Percentiles rank a stretch among this genome's conserved stretches.
These are phyloP conservation scores for Candida sanyaensis DNA, from an alignment of 1,139 yeast genomes.

Conservation along the genomic window DNA sequence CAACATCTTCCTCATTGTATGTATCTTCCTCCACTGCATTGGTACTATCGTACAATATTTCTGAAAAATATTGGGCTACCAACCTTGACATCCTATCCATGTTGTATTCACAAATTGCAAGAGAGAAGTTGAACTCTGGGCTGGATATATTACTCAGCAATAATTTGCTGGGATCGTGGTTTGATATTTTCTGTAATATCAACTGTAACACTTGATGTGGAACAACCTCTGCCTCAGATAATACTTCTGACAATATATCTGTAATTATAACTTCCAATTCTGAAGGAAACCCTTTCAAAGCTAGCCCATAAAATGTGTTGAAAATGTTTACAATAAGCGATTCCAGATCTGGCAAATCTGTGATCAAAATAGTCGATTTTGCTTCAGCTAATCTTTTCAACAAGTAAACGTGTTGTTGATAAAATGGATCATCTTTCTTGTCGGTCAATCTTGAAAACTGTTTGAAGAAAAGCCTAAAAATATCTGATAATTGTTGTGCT, in stretches of 20 bases:
- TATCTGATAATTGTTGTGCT: slow-evolving; percentile 56
- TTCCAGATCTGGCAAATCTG: slow-evolving; percentile 71
- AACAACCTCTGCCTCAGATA: slow-evolving; percentile 72
- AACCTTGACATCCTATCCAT: slow-evolving; percentile 76
- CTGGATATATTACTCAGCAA: slow-evolving; percentile 27
- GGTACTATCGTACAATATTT: slow-evolving; percentile 58
- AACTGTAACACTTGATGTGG: slow-evolving; percentile 64
- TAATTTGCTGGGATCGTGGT: slow-evolving; percentile 20
- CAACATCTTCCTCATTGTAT: slow-evolving; percentile 19
- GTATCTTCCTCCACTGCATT: slow-evolving; percentile 26
- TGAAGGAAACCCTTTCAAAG: slow-evolving; percentile 38
- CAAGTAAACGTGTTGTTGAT: slow-evolving; percentile 65
- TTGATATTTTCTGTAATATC: slow-evolving; percentile 53
- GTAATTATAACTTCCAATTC: slow-evolving; percentile 61
- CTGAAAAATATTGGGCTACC: slow-evolving; percentile 80
- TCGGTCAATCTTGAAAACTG: slow-evolving; percentile 64
- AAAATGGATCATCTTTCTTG: slow-evolving; percentile 58
- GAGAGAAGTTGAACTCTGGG: slow-evolving; percentile 69
- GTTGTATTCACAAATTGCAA: slow-evolving; percentile 69
- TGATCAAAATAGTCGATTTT: slow-evolving; percentile 72
- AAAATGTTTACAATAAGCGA: slow-evolving; percentile 58
- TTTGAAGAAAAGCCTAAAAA: slow-evolving; percentile 62
- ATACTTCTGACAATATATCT: slow-evolving; percentile 73
- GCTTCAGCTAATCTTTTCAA: slow-evolving; percentile 75
- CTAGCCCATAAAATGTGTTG: slow-evolving; percentile 60